phyloP scores from a whole-genome alignment of 805 yeast genomes.

The Candida ficus region DNA sequence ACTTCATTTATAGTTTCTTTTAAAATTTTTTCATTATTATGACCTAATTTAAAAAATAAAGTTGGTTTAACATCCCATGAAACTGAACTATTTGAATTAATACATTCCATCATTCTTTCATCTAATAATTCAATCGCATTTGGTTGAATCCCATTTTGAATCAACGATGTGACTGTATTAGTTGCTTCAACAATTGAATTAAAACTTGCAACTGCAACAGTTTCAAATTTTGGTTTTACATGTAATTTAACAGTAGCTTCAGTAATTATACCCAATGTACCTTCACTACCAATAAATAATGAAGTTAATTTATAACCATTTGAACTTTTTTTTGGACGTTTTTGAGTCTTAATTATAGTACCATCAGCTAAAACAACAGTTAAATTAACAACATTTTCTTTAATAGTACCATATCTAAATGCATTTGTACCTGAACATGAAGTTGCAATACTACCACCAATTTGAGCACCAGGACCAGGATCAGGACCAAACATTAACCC shows the following conservation, averaged over 20 bases:
- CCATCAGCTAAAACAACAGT: conserved; percentile 80
- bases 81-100: conserved; percentile 44
- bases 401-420: conserved; percentile 72
- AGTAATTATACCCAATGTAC: conserved; percentile 71
- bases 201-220: conserved; percentile 66
- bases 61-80: conserved; percentile 53
- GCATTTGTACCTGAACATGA: conserved; percentile 80
- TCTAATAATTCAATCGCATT: conserved; percentile 74
- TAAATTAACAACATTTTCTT: conserved; percentile 58
- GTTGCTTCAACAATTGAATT: conserved; percentile 68
- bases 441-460: conserved; percentile 75
- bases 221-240: conserved; percentile 57
- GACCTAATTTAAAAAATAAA: conserved; percentile 58
- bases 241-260: conserved; percentile 69
- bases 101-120: conserved; percentile 60
- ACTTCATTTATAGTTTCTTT: conserved; percentile 42
- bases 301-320: conserved; percentile 75
- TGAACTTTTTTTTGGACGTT: conserved; percentile 67
- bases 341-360: conserved; percentile 61
- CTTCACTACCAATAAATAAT: conserved; percentile 68
- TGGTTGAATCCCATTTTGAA: conserved; percentile 54
- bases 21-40: conserved; percentile 32
- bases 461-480: conserved; percentile 72
- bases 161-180: conserved; percentile 52
- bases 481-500: conserved; percentile 67